Conservation (phyloP, 2,329 filamentous ascomycete genomes). For the Phyllosticta citribraziliensis region DNA sequence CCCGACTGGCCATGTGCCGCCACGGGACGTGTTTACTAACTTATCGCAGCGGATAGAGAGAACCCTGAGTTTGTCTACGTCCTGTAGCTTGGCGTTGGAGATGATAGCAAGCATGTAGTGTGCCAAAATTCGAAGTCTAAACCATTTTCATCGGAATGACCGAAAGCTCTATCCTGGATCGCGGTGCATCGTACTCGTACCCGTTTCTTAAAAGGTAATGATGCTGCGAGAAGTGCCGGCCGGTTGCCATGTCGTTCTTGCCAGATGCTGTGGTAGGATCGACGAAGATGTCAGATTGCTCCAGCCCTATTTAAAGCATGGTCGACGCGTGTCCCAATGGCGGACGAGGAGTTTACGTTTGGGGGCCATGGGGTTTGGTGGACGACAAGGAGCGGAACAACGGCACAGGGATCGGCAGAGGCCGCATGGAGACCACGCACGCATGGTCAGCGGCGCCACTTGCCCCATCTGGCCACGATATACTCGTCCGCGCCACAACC, state of each 20-base stretch:
- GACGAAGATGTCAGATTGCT: neutral
- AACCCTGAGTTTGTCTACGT: slow-evolving; percentile 55
- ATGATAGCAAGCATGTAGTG: neutral
- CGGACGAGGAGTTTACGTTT: neutral
- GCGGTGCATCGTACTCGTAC: neutral
- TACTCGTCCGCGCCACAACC: neutral
- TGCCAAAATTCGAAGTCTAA: neutral
- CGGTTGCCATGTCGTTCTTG: neutral
- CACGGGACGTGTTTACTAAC: neutral
- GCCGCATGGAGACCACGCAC: neutral
- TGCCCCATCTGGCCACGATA: neutral
- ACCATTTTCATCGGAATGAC: neutral
- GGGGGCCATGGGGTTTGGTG: neutral
- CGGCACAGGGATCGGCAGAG: neutral
- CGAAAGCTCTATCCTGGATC: neutral
- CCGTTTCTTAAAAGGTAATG: neutral
- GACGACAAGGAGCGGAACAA: neutral
- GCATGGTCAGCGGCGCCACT: neutral
- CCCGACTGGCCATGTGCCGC: neutral
- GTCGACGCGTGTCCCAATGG: neutral
- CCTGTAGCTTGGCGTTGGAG: slow-evolving; percentile 27
- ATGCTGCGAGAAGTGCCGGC: neutral
- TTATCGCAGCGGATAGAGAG: slow-evolving; percentile 48
- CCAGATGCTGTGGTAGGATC: neutral
- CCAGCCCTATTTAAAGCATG: neutral